These are phyloP conservation scores for Suillus luteus DNA, from an alignment of 768 basidiomycete species.

Conservation along the genomic window DNA sequence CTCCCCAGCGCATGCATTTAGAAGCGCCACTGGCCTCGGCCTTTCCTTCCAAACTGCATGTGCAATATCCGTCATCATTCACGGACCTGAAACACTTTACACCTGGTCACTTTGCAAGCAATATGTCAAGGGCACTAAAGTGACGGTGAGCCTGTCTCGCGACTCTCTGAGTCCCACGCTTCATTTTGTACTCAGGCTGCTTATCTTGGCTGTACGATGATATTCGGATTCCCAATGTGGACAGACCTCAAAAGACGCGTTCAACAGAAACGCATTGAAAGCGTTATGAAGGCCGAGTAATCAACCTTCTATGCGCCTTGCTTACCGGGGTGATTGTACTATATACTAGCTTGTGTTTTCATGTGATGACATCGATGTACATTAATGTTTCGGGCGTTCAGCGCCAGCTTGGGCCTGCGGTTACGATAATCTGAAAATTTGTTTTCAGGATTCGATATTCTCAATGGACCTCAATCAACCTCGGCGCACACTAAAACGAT, in stretches of 20 bases:
- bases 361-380: not conserved
- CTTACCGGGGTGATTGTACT: not conserved
- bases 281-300: constrained; percentile 75
- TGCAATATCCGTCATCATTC: constrained; percentile 15
- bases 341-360: not conserved
- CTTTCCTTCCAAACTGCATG: constrained; percentile 16
- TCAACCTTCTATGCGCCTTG: not conserved
- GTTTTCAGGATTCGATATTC: not conserved
- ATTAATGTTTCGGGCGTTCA: not conserved
- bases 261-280: constrained; percentile 71
- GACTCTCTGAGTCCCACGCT: not conserved
- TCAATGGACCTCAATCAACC: not conserved
- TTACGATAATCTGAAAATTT: not conserved
- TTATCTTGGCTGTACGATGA: constrained; percentile 54
- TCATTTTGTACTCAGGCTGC: constrained; percentile 39
- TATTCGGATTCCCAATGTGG: constrained; percentile 59
- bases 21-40: constrained; percentile 19
- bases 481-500: not conserved
- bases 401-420: not conserved
- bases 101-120: constrained; percentile 31
- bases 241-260: constrained; percentile 55
- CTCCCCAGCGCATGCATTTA: constrained; percentile 22
- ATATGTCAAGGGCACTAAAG: constrained; percentile 25
- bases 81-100: constrained; percentile 31
- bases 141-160: constrained; percentile 20